These are phyloP conservation scores for Raddia distichophylla DNA, from an alignment of 176 grass and related monocot species.

Conservation along the genomic window DNA sequence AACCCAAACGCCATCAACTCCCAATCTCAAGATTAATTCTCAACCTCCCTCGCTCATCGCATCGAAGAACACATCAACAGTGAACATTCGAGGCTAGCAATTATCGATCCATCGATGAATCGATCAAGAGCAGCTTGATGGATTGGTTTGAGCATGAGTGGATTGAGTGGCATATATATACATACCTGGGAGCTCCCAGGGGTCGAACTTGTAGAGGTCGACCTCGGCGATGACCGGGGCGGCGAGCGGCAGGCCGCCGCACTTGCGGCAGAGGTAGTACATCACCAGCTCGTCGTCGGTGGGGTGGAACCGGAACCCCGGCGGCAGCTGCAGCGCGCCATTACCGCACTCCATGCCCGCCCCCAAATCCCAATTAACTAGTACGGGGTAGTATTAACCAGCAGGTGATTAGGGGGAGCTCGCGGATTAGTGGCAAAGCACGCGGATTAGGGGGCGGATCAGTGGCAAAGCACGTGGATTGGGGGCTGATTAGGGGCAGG, in stretches of 20 bases:
- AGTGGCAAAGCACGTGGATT: background rate
- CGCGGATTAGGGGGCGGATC: background rate
- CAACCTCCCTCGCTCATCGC: no score
- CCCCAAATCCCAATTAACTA: no score
- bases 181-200: constrained; percentile 67
- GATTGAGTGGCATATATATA: no score
- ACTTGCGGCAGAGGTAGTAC: constrained; percentile 82
- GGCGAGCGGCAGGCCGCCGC: constrained; percentile 54
- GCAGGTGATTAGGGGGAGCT: no score
- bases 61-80: no score
- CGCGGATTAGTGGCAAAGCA: background rate
- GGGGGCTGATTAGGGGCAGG: background rate
- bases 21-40: no score
- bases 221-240: constrained; percentile 72
- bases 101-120: no score
- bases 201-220: constrained; percentile 83
- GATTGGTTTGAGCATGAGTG: no score
- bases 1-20: background rate
- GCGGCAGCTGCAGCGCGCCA: constrained; percentile 74
- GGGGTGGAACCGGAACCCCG: constrained; percentile 92
- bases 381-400: no score
- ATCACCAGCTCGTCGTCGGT: constrained; percentile 92
- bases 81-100: no score
- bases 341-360: constrained; percentile 51
- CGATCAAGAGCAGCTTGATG: no score